Conservation (phyloP, 176 grass and related monocot species). For the Saccharum officinarum region DNA sequence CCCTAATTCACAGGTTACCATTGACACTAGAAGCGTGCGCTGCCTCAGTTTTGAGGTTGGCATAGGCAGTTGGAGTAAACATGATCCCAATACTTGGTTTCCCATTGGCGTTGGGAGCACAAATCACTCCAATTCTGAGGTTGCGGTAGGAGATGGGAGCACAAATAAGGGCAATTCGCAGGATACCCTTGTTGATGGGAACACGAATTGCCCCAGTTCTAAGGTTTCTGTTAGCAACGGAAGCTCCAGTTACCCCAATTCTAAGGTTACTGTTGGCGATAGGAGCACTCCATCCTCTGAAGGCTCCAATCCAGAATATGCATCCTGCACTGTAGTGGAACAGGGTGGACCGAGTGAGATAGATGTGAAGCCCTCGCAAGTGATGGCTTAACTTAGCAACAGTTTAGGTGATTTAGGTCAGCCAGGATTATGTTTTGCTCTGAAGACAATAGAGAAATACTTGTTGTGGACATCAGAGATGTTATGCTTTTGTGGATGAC, state of each 20-base stretch:
- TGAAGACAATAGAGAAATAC: slow-evolving; percentile 2
- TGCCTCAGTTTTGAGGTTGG: background rate
- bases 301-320: background rate
- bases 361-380: slow-evolving; percentile 22
- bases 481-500: background rate
- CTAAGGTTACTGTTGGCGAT: background rate
- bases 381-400: slow-evolving; percentile 10
- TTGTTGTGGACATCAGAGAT: background rate
- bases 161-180: background rate
- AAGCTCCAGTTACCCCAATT: background rate
- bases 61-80: background rate
- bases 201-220: background rate
- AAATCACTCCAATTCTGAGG: background rate
- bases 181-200: background rate
- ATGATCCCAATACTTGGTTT: background rate
- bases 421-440: background rate
- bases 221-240: background rate
- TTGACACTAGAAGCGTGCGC: background rate
- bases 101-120: background rate
- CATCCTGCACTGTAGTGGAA: background rate
- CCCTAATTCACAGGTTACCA: background rate
- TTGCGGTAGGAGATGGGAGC: background rate
- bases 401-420: slow-evolving; percentile 11
- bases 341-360: slow-evolving; percentile 1
- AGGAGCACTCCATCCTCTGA: background rate